Conservation (phyloP, 305 asterid species). For the Ruellia speciosa region DNA sequence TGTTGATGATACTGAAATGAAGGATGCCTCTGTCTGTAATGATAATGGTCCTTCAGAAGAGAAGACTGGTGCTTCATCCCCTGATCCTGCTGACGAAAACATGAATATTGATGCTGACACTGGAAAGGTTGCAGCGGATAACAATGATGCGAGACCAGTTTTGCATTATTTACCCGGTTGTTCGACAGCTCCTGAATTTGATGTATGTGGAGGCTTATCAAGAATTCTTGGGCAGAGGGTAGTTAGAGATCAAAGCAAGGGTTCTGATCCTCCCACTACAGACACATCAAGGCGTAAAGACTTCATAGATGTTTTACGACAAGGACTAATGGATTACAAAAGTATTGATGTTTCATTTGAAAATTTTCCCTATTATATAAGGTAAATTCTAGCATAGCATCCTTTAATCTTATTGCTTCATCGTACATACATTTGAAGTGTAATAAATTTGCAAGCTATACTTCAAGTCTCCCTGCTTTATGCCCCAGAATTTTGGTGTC, state of each 20-base stretch:
- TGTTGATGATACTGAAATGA: slow-evolving; percentile 46
- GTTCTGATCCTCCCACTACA: slow-evolving; percentile 46
- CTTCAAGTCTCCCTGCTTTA: slow-evolving; percentile 61
- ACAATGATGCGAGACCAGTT: slow-evolving; percentile 42
- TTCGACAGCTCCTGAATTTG: slow-evolving; percentile 36
- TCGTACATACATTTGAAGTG: slow-evolving; percentile 75
- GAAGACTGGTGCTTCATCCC: slow-evolving; percentile 35
- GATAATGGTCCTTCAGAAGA: slow-evolving; percentile 35
- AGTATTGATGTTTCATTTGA: slow-evolving; percentile 47
- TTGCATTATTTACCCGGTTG: slow-evolving; percentile 44
- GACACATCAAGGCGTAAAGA: slow-evolving; percentile 40
- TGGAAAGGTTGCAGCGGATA: slow-evolving; percentile 42
- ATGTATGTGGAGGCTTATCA: slow-evolving; percentile 37
- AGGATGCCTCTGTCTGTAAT: slow-evolving; percentile 46
- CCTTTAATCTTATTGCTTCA: slow-evolving; percentile 11
- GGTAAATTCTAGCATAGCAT: slow-evolving; percentile 31
- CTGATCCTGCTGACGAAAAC: slow-evolving; percentile 36
- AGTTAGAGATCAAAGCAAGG: slow-evolving; percentile 38
- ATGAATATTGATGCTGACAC: slow-evolving; percentile 40
- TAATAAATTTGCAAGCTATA: slow-evolving; percentile 49
- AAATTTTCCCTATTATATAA: slow-evolving; percentile 57
- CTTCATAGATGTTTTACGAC: slow-evolving; percentile 41
- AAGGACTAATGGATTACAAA: slow-evolving; percentile 40
- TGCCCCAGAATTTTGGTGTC: slow-evolving; percentile 77
- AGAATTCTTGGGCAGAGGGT: slow-evolving; percentile 42